Base-by-base conservation (phyloP, 306 rosid genomes). In the Inga leiocalycina region DNA sequence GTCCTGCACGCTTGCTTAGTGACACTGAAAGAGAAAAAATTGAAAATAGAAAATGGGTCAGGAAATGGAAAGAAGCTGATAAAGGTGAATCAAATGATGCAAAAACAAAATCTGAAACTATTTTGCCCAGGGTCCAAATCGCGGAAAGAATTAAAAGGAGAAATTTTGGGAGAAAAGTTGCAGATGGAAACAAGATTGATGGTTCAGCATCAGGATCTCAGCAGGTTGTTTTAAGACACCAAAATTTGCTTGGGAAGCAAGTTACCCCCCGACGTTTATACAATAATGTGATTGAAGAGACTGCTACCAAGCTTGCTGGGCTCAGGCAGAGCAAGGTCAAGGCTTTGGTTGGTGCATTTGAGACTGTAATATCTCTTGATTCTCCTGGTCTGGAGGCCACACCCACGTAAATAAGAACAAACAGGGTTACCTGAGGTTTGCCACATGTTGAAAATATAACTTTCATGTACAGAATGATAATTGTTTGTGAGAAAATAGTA, bases 261-360 rank as follows among this genome's bases (percentile, higher is more conserved):
- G 88, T 71, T 48, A 72, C 75, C 19, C 91, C 75, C 19, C 91
- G 68, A 76, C 88, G 88, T 77, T 85, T 90, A 88, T 89, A 90
- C 74, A 95, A 95, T 64, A 95, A 93, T 85, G 97, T 93, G 84
- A 94, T 94, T 85, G 94, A 94, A 91, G 98, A 94, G 89, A 93
- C 98, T 1, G 98, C 98, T 79, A 94, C 83, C 80, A 94, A 82
- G 91, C 98, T 94, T 88, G 90, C 88, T 22, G 88, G 75, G 80
- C 66, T 88, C 19, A 88, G 97, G 85, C 88, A 93, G 86, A 91
- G 98, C 89, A 94, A 94, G 88, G 98, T 94, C 49, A 93, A 91
- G 91, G 97, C 97, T 73, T 87, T 94, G 67, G 98, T 93, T 75
- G 95, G 97, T 75, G 97, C 97, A 84, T 93, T 94, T 78, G 98